A percentile compares a stretch with the other conserved stretches of the same genome.
These are phyloP conservation scores for Beauveria varroae DNA, from an alignment of 2,329 filamentous ascomycete genomes.

Conservation along the genomic window DNA sequence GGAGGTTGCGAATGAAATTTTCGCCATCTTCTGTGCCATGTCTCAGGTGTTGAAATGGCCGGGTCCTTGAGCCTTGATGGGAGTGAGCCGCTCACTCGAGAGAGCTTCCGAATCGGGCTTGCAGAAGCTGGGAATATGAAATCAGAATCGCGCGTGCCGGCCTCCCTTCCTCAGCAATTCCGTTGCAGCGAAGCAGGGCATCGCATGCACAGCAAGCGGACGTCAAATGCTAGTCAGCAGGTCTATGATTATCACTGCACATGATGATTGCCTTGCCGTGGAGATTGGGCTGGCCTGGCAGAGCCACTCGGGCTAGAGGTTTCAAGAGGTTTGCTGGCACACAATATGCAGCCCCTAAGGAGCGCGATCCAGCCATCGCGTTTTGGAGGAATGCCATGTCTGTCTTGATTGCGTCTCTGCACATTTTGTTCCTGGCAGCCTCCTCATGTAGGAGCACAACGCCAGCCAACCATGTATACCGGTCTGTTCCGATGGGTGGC, in stretches of 20 bases:
- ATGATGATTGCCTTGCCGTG: not conserved
- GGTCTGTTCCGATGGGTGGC: not conserved
- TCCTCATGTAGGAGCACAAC: not conserved
- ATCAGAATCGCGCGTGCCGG: not conserved
- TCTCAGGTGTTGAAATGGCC: not conserved
- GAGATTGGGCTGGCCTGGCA: not conserved
- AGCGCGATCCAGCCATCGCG: not conserved
- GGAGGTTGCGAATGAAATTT: not conserved
- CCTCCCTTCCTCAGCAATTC: not conserved
- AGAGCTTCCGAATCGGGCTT: conserved; percentile 4
- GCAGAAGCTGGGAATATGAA: not conserved
- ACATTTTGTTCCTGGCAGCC: not conserved
- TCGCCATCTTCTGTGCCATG: not conserved
- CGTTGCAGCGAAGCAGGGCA: not conserved
- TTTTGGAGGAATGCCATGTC: not conserved
- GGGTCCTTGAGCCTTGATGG: not conserved
- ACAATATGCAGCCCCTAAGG: not conserved
- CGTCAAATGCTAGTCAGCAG: not conserved
- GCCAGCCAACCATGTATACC: conserved; percentile 1
- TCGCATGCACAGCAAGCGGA: not conserved
- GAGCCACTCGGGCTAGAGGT: not conserved
- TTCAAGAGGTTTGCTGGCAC: not conserved
- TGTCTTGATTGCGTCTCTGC: not conserved
- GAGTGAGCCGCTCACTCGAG: not conserved
- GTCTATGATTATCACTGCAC: not conserved